phyloP scores from a whole-genome alignment of 176 grass and related monocot species.

The Panicum miliaceum region DNA sequence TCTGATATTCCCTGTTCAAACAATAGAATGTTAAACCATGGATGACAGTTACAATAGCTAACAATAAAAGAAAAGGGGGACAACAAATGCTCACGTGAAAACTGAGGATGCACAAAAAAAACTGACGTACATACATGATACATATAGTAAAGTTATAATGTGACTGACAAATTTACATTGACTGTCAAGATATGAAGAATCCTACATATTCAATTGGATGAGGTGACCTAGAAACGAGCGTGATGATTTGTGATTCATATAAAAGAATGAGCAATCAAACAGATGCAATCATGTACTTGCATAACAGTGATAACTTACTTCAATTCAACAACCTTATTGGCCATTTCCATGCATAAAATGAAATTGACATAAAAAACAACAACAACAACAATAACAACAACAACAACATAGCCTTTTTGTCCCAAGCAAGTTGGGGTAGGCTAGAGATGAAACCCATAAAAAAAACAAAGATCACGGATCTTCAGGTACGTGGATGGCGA shows the following conservation, averaged over 20 bases:
- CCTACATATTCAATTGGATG: constrained; percentile 16
- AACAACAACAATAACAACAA: no score
- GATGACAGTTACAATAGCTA: constrained; percentile 23
- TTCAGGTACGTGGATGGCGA: no score
- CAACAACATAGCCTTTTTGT: no score
- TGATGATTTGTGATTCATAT: background rate
- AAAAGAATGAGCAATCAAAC: background rate
- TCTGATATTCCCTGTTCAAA: constrained; percentile 84
- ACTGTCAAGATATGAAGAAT: constrained; percentile 1
- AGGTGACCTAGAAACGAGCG: background rate
- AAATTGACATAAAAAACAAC: constrained; percentile 31
- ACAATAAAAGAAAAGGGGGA: constrained; percentile 12
- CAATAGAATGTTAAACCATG: constrained; percentile 13
- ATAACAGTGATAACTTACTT: background rate
- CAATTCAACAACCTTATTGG: constrained; percentile 25
- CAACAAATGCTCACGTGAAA: constrained; percentile 13
- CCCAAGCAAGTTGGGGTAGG: no score
- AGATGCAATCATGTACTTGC: background rate
- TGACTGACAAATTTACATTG: background rate
- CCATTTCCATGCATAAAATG: constrained; percentile 28
- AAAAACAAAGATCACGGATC: no score
- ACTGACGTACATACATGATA: background rate
- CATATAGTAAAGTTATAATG: constrained; percentile 13
- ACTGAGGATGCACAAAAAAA: constrained; percentile 33
- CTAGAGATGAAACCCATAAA: no score